A percentile compares a stretch with the other conserved stretches of the same genome.
Conservation (phyloP, 2,329 filamentous ascomycete species). For the Aspergillus sergii region DNA sequence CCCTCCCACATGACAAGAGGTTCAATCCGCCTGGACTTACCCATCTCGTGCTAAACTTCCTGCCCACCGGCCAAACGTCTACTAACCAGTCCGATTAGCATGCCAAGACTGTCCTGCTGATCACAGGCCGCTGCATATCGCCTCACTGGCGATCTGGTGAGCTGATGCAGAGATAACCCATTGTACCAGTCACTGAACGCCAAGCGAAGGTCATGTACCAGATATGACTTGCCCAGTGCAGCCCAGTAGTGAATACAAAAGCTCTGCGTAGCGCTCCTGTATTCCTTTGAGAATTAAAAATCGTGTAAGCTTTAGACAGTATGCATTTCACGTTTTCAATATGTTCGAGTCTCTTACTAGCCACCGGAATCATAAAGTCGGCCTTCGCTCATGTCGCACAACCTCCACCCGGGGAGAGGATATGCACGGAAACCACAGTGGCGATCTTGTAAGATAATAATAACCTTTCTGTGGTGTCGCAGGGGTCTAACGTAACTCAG, state of each 20-base stretch:
- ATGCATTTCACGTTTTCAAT: slow-evolving; percentile 4
- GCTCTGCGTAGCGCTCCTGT: background rate
- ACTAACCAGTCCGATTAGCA: background rate
- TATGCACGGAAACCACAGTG: slow-evolving; percentile 36
- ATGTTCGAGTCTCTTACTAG: background rate
- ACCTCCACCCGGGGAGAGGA: slow-evolving; percentile 16
- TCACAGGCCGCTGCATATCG: slow-evolving; percentile 3
- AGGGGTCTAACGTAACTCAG: slow-evolving; percentile 17
- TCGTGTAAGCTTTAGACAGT: background rate
- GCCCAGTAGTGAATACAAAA: background rate
- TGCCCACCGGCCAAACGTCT: background rate
- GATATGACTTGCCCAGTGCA: background rate
- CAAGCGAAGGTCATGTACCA: background rate
- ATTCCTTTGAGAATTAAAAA: background rate
- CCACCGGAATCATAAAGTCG: background rate
- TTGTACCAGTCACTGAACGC: background rate
- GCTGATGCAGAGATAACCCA: background rate
- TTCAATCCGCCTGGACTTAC: slow-evolving; percentile 17
- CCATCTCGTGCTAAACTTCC: slow-evolving; percentile 10
- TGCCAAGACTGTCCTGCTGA: slow-evolving; percentile 8
- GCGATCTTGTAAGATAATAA: slow-evolving; percentile 34
- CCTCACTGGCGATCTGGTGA: background rate
- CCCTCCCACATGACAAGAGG: background rate
- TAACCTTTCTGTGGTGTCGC: background rate
- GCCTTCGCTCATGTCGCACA: slow-evolving; percentile 23